Conservation (phyloP, 257 asterid species). For the Jacaranda mimosifolia region DNA sequence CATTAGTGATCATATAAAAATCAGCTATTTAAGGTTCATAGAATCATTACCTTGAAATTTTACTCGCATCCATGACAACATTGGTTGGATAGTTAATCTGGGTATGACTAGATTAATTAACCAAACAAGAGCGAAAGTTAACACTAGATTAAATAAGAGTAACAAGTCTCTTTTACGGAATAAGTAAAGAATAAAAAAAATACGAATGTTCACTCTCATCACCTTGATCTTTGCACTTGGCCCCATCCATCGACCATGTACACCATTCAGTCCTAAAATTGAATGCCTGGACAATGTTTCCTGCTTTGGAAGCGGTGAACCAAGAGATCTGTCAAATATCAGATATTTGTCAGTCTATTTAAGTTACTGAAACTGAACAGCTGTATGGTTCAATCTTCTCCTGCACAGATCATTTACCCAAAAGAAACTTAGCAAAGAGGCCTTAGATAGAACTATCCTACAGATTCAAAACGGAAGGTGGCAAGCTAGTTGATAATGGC, state of each 20-base stretch:
- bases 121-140: constrained; percentile 24
- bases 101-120: constrained; percentile 24
- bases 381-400: constrained; percentile 23
- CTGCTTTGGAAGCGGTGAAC: constrained; percentile 84
- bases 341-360: constrained; percentile 23
- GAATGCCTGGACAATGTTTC: constrained; percentile 96
- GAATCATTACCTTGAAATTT: constrained; percentile 67
- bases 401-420: neutral
- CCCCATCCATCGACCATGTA: constrained; percentile 81
- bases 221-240: constrained; percentile 84
- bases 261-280: constrained; percentile 86
- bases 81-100: constrained; percentile 90
- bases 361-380: constrained; percentile 30
- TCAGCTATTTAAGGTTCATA: constrained; percentile 1
- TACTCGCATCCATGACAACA: constrained; percentile 59
- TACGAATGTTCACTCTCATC: constrained; percentile 12
- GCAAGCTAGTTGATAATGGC: neutral
- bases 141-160: constrained; percentile 10
- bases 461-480: constrained; percentile 8
- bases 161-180: neutral
- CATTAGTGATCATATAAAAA: neutral
- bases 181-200: constrained; percentile 11
- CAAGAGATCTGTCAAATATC: constrained; percentile 66
- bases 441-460: constrained; percentile 22
- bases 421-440: constrained; percentile 12